Base-by-base conservation (phyloP, 163 green algal species). In the Trebouxia gelatinosa region DNA sequence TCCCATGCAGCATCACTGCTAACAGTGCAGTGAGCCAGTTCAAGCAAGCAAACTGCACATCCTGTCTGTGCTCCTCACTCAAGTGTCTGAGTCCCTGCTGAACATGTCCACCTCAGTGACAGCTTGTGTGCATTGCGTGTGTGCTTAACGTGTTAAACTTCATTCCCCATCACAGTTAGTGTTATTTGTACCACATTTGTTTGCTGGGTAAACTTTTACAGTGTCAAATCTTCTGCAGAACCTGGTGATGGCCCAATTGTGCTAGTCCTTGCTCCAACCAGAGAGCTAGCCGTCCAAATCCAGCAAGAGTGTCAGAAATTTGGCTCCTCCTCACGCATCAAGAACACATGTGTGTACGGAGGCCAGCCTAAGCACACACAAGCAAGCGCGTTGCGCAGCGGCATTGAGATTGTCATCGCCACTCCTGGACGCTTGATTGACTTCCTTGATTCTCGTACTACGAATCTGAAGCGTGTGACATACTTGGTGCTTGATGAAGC, bases 401-500 rank as follows among this genome's bases (percentile, higher is more conserved):
- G 89, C 58, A 88, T 93, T 50, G 82, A 92, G 81, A 89, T 94
- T 57, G 85, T 89, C 17, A 87, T 87, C 50, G 82, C 82, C 7
- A 86, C 82, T 0, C 80, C 80, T 31, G 43, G 80, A 16, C 90
- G 96, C 43, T 87, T 99, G 65, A 97, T 98, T 39, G 96, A 99
- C 85, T 93, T 99, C 81, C 84, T 99, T n/a, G 94, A 99, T 51
- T 89, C 74, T 5, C 82, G 92, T 5, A 77, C 86, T 7, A 97
- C 91, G 35, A 97, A 97, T 84, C 85, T 98, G 81, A 71, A 81
- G 43, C 89, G 90, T 23, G 94, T 97, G 54, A 97, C 95, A 5
- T 97, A 97, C 82, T n/a, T 91, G 65, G 93, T 98, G 70, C 87
- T 99, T 77, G 95, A 99, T 81, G 95, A 99, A 88, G 95, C 95